A percentile compares a stretch with the other conserved stretches of the same genome.
Evolutionary conservation across 2,329 filamentous ascomycete genomes (phyloP).

Genomic region (Penicillium hesseltinei): DNA sequence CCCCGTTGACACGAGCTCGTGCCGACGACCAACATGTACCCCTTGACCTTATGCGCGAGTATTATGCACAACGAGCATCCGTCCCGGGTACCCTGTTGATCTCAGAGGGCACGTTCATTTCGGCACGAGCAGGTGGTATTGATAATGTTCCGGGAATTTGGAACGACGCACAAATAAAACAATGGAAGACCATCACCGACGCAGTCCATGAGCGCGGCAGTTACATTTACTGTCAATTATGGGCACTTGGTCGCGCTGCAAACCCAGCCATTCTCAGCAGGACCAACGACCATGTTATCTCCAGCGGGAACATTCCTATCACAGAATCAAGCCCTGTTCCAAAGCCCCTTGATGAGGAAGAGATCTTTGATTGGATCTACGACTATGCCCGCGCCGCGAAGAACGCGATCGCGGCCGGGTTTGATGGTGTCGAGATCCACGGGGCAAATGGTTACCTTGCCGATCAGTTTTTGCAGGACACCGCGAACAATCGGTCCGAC

Average conservation of each 20-base stretch:
- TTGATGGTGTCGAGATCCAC: slow-evolving; percentile 26
- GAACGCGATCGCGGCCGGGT: slow-evolving; percentile 55
- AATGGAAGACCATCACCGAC: slow-evolving; percentile 60
- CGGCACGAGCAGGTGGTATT: slow-evolving; percentile 46
- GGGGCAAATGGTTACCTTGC: slow-evolving; percentile 51
- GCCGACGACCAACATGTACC: slow-evolving; percentile 50
- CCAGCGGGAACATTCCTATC: slow-evolving; percentile 15
- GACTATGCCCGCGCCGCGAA: slow-evolving; percentile 46
- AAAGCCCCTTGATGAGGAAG: slow-evolving; percentile 34
- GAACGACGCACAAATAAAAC: slow-evolving; percentile 53
- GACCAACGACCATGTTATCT: slow-evolving; percentile 12
- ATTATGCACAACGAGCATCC: slow-evolving; percentile 54
- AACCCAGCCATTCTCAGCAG: slow-evolving; percentile 30
- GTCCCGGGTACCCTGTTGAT: slow-evolving; percentile 58
- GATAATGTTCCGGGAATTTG: slow-evolving; percentile 58
- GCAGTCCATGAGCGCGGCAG: slow-evolving; percentile 61
- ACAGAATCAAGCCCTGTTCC: slow-evolving; percentile 30
- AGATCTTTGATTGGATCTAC: slow-evolving; percentile 41
- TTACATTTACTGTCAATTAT: slow-evolving; percentile 62
- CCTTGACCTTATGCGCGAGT: slow-evolving; percentile 43
- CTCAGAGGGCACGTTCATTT: slow-evolving; percentile 56
- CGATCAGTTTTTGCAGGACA: slow-evolving; percentile 52
- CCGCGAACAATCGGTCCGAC: slow-evolving; percentile 50
- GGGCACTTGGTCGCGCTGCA: slow-evolving; percentile 58
- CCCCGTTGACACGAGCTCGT: slow-evolving; percentile 56